Evolutionary conservation across 345 rosid genomes (phyloP), one percentile per base, ranked within the genome.

Genomic region (Eucalyptus dawsonii): DNA sequence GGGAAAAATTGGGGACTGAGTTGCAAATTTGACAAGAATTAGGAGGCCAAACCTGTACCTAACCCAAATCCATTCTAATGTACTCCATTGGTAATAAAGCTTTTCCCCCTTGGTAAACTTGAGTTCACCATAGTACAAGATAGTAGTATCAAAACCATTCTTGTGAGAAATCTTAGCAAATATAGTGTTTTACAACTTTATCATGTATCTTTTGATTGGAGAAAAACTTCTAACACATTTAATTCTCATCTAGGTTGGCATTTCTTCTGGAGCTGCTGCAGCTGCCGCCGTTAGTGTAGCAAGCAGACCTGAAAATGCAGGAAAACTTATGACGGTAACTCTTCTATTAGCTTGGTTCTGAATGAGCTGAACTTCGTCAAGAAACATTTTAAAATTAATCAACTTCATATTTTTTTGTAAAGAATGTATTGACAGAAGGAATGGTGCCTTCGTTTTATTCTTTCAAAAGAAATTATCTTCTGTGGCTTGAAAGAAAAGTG

Each of bases 251-350:
- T 90, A 96, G 99, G 99, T 96, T 50, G 99, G 99, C 29, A 96
- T 97, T 54, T 97, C 99, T 72, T 96, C 99, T 62, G 99, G 99
- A 92, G 99, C 99, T 2, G 99, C 99, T 21, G 97, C 99, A 87
- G 98, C 95, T n/a, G 99, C 99, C 27, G 98, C 99, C 14, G 91
- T 95, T 80, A 91, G 95, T 90, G 92, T 97, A 69, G 99, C 97
- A 19, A 95, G 92, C 92, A 94, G 99, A 92, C 96, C 95, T 72
- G 98, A 96, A 91, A 96, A 97, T 93, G 94, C 97, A 8, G 99
- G 99, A 87, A 97, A 97, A 91, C 98, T 97, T 89, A 93, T 96
- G 92, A 90, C 91, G 89, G 99, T 97, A 90, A 96, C 67, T 80
- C 53, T 58, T 88, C 49, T 21, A 51, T 29, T 42, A 50, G 60